Evolutionary conservation across 371 early-diverging fungal genomes (phyloP), one percentile per base, ranked within the genome.

Genomic region (Parasitella parasitica): DNA sequence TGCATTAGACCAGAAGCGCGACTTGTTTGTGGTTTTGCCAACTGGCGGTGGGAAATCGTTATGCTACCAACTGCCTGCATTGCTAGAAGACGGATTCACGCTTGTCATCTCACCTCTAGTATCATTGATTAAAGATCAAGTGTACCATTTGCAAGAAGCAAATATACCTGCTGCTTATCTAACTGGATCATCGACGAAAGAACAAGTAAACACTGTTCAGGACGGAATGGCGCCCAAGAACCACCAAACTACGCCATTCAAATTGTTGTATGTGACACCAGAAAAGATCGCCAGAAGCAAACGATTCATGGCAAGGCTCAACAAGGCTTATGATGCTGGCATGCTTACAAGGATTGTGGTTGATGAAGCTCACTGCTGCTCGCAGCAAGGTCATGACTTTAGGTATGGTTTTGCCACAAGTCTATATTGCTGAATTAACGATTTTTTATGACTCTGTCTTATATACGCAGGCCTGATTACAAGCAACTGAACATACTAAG

Each of bases 21-120:
- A 95, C 68, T 75, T 88, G 4, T 92, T 95, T 74, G 90, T 93
- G 3, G 83, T 95, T 32, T 86, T 94, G 83, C 95, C 94, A 0
- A 95, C 95, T 15, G 95, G 95, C 34, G 93, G 93, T 4, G 97
- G 96, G 32, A 96, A 96, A 75, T 89, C 90, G 3, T 72, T 94
- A 3, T 94, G 94, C 65, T 95, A 89, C 72, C 95, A 95, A 64
- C 76, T 95, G 1, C 94, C 94, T n/a, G 91, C 94, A 12, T 41
- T 94, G 15, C 52, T 92, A 15, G 73, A 81, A n/a, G 64, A 81
- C 2, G 92, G 94, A 3, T 78, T 97, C 51, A 93, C 94, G 0
- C 71, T 97, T 32, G 94, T 95, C 5, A 71, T 95, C 16, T 91
- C 92, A 8, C 97, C 96, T 7, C 69, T 95, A 6, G 81, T 95